Evolutionary conservation across 2,329 filamentous ascomycete species (phyloP).

Genomic region (Penicillium sp.): DNA sequence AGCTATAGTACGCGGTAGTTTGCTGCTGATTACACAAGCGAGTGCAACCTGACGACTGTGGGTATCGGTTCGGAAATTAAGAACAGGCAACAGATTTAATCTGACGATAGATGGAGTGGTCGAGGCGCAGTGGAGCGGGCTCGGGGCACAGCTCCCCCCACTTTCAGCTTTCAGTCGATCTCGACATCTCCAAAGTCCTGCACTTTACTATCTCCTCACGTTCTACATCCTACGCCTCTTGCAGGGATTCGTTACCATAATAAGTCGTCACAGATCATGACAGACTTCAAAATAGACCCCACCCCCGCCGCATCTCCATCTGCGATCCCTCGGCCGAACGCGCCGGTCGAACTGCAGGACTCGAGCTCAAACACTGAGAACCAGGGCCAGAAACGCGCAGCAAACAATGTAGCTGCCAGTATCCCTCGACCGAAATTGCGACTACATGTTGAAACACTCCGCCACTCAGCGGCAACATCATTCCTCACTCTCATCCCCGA

Average conservation of each 20-base stretch:
- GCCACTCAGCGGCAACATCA: conserved; percentile 38
- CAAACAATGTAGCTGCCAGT: conserved; percentile 1
- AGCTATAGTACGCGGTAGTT: too few relatives aligned
- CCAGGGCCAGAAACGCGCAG: background rate
- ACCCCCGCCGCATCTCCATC: conserved; percentile 9
- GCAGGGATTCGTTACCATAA: background rate
- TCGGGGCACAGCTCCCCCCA: background rate
- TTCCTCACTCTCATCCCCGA: conserved; percentile 69
- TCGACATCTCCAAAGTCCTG: background rate
- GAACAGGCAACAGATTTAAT: too few relatives aligned
- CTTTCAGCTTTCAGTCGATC: background rate
- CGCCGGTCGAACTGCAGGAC: background rate
- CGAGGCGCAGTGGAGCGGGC: background rate
- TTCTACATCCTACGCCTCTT: background rate
- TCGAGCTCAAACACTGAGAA: background rate
- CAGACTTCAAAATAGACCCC: conserved; percentile 13
- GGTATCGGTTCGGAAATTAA: too few relatives aligned
- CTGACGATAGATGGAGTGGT: background rate
- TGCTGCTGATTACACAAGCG: too few relatives aligned
- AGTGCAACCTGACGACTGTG: too few relatives aligned
- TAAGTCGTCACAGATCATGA: background rate
- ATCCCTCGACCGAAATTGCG: conserved; percentile 36
- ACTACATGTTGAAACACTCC: conserved; percentile 34
- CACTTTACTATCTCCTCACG: background rate
- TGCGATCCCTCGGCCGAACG: conserved; percentile 14